A percentile compares a stretch with the other conserved stretches of the same genome.
Conservation (phyloP, 2,329 filamentous ascomycete species). For the Venturia carpophila region DNA sequence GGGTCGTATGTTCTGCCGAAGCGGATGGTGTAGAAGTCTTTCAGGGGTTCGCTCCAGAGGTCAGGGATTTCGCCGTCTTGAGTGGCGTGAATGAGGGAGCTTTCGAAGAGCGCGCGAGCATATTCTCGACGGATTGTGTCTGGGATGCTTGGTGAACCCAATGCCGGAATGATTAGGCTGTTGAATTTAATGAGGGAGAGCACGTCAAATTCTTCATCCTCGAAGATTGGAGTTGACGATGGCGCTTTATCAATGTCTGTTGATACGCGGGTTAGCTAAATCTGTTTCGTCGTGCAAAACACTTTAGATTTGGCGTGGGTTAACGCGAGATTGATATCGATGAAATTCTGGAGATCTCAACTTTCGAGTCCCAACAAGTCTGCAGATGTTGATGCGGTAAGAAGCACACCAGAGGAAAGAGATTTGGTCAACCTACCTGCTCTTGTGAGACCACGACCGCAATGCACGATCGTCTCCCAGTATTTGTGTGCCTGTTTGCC, state of each 20-base stretch:
- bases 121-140: conserved; percentile 63
- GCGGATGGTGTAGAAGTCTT: conserved; percentile 55
- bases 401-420: neutral
- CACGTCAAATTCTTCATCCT: conserved; percentile 77
- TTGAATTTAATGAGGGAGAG: conserved; percentile 61
- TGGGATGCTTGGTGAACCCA: conserved; percentile 59
- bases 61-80: conserved; percentile 54
- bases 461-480: conserved; percentile 50
- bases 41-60: conserved; percentile 47
- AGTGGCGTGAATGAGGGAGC: conserved; percentile 69
- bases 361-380: neutral
- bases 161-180: conserved; percentile 62
- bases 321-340: neutral
- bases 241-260: conserved; percentile 21
- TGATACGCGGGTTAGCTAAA: neutral
- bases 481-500: conserved; percentile 42
- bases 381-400: neutral
- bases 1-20: conserved; percentile 66
- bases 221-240: conserved; percentile 32
- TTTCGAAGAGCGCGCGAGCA: conserved; percentile 67
- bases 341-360: neutral
- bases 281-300: neutral
- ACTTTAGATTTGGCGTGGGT: neutral
- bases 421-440: neutral
- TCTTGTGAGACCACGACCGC: conserved; percentile 32